A percentile compares a stretch with the other conserved stretches of the same genome.
Evolutionary conservation across 331 rosid genomes (phyloP).

Genomic region (Dryas integrifolia): DNA sequence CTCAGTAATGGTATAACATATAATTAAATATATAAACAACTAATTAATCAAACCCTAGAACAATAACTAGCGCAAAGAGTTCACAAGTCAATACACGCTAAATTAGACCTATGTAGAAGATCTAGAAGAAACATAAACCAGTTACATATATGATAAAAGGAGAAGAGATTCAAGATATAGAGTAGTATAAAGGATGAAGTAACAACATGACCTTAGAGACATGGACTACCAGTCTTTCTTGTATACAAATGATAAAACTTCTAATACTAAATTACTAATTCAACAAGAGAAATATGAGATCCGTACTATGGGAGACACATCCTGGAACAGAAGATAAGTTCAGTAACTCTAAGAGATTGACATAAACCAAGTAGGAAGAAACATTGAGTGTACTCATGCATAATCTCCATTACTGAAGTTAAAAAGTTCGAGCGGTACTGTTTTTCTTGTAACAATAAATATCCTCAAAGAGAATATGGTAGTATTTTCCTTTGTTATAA

Average conservation of each 20-base stretch:
- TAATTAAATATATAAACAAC: background rate
- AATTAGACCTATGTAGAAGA: background rate
- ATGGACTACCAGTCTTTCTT: background rate
- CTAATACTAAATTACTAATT: background rate
- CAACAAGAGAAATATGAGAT: background rate
- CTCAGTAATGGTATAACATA: conserved; percentile 17
- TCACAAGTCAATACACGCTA: background rate
- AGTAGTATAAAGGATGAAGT: background rate
- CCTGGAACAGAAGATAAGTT: conserved; percentile 4
- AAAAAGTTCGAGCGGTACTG: background rate
- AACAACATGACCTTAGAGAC: background rate
- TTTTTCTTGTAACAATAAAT: background rate
- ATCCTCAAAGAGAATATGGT: background rate
- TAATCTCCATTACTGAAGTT: background rate
- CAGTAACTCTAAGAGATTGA: background rate
- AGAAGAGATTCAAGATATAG: background rate
- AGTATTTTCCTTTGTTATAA: background rate
- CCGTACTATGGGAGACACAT: background rate
- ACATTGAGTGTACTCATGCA: background rate
- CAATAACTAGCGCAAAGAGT: conserved; percentile 9
- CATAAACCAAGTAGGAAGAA: conserved; percentile 9
- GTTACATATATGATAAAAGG: background rate
- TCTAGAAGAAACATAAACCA: conserved; percentile 1
- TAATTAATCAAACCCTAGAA: background rate
- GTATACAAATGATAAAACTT: background rate